Evolutionary conservation across 2,329 filamentous ascomycete genomes (phyloP), one percentile per base, ranked within the genome.

Genomic region (Elsinoe fawcettii): DNA sequence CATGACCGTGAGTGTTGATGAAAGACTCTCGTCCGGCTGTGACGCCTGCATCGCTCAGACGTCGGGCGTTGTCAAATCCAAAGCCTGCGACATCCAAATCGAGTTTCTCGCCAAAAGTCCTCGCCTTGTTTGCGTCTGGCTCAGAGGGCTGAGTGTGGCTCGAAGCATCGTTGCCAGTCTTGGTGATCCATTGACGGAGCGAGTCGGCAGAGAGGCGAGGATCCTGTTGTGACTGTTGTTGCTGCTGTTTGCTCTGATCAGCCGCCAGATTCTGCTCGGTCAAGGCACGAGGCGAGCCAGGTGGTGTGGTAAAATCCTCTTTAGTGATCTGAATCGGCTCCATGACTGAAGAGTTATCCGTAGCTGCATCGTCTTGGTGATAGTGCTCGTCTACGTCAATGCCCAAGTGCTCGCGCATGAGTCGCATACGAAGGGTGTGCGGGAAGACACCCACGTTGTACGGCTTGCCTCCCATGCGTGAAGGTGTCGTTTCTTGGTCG

Each of bases 391-490:
- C 93, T 3, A 96, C 90, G 67, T 97, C 91, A 37, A 97, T 77
- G n/a, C 93, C 93, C 27, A 99, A 77, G 74, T 99, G 93, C 72
- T 99, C 93, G 61, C 92, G 83, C 93, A 97, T 97, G 51, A 97
- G 77, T 23, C 93, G 87, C 76, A 96, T 85, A 27, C 93, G 89
- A 55, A 99, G 80, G 0, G 90, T 93, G 69, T 97, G 91, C 5
- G 93, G 88, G 71, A 96, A 99, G 23, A 89, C 84, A 43, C 90
- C 91, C 34, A 97, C 93, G 57, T 86, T 84, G 70, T 95, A 99
- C 4, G 90, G 88, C 65, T 87, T 79, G 36, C 91, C 91, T 54
- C 82, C 90, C 93, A 99, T 97, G 55, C 82, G 88, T 5, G 91
- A 96, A 78, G 84, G 85, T 58, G 96, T 82, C 83, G 96, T 90